A percentile compares a stretch with the other conserved stretches of the same genome.
Evolutionary conservation across 164 flowering plant species (phyloP).

Genomic region (Cinnamomum chago): DNA sequence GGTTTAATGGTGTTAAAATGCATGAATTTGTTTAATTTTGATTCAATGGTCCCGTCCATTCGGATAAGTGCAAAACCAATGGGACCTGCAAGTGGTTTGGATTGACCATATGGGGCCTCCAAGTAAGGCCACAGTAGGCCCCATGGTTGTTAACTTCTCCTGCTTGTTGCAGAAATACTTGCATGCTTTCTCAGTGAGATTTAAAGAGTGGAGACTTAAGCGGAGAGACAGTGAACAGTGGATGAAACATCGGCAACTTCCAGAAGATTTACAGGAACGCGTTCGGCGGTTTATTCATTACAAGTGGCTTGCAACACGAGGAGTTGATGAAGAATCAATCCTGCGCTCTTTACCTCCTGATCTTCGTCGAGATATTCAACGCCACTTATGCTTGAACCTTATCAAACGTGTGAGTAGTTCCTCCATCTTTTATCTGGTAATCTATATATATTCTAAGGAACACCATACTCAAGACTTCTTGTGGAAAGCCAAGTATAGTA

Average conservation of each 20-base stretch:
- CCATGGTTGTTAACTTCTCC: background rate
- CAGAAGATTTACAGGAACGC: constrained; percentile 62
- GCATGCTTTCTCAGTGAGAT: constrained; percentile 78
- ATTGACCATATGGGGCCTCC: too few relatives aligned
- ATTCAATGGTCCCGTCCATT: too few relatives aligned
- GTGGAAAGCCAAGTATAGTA: background rate
- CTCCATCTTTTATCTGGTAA: background rate
- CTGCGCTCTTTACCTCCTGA: constrained; percentile 68
- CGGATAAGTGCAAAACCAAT: too few relatives aligned
- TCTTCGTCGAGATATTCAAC: constrained; percentile 87
- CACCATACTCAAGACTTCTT: background rate
- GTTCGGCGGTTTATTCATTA: constrained; percentile 83
- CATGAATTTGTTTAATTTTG: too few relatives aligned
- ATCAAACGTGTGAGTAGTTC: constrained; percentile 68
- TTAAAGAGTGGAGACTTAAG: constrained; percentile 93
- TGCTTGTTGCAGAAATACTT: constrained; percentile 63
- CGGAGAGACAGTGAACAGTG: constrained; percentile 95
- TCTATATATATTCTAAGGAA: background rate
- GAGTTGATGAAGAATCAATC: constrained; percentile 84
- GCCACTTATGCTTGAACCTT: constrained; percentile 90
- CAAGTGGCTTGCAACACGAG: constrained; percentile 93
- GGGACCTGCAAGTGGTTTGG: too few relatives aligned
- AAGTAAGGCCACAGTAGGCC: too few relatives aligned
- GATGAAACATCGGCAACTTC: constrained; percentile 96
- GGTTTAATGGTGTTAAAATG: too few relatives aligned